Base-by-base conservation (phyloP, 2,329 filamentous ascomycete genomes). In the Graphilbum fragrans region DNA sequence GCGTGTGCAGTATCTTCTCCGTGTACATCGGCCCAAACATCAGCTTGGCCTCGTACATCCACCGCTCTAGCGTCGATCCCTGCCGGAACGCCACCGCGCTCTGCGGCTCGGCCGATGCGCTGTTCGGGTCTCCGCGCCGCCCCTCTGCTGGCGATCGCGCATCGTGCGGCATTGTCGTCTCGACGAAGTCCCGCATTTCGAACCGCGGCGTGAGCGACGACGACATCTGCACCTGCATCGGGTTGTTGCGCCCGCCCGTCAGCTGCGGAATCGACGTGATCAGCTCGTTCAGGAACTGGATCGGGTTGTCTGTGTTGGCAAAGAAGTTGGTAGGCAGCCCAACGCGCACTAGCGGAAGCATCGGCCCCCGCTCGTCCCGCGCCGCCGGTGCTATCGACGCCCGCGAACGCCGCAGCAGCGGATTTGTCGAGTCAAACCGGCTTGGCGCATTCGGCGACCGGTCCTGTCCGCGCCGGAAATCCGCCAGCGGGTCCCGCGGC, bases 31-130 rank as follows among this genome's bases (percentile, higher is more conserved):
- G 62, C 21, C 84, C 83, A 58, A 92, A 96, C 1, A 96, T 70
- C 58, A 98, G 79, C 48, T 82, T 80, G 9, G 87, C 81, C 58
- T 96, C 93, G 55, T 95, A 86, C 55, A 84, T 77, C 81, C 93
- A 98, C 46, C 92, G 80, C 41, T 73, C 70, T 42, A 72, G 67
- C 1, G 92, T 96, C 9, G 75, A 69, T 31, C 77, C 74, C 9
- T 86, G 70, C 18, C 70, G 65, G 57, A 96, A 96, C 3, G 77
- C 67, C 21, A 88, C 80, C 12, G 86, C 82, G 50, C 83, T 80
- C n/a, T 75, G 68, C 12, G 82, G 82, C 43, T 85, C 81, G 52
- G 71, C 18, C 4, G 35, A 18, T 16, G 12, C 25, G 33, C 33
- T 14, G 33, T 5, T 16, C 27, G 27, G 9, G 27, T 11, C 11